Evolutionary conservation across 805 yeast genomes (phyloP).

Genomic region (Starmerella bacillaris): DNA sequence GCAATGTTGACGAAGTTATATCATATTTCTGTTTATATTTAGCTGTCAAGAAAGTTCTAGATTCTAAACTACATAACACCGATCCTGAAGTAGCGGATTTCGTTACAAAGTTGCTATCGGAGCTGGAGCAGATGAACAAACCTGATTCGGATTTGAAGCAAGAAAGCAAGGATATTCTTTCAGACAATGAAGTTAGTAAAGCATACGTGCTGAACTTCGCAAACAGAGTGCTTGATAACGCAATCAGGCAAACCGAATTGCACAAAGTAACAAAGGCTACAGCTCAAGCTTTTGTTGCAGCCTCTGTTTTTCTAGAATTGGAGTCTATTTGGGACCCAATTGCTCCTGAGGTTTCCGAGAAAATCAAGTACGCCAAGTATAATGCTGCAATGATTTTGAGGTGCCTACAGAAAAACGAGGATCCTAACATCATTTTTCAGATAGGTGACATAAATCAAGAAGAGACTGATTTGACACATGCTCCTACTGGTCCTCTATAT

Average conservation of each 20-base stretch:
- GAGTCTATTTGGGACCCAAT: conserved; percentile 25
- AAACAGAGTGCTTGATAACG: conserved; percentile 37
- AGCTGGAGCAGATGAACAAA: conserved; percentile 42
- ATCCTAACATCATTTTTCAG: conserved; percentile 40
- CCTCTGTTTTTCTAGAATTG: conserved; percentile 36
- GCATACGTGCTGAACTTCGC: conserved; percentile 42
- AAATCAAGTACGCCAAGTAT: conserved; percentile 43
- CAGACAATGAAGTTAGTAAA: conserved; percentile 41
- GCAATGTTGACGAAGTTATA: conserved; percentile 41
- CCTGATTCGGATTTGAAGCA: conserved; percentile 25
- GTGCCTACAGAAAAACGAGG: conserved; percentile 31
- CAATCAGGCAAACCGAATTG: conserved; percentile 31
- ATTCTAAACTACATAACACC: conserved; percentile 38
- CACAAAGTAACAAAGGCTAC: conserved; percentile 31
- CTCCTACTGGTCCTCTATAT: too few species aligned
- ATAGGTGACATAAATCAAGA: too few species aligned
- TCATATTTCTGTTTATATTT: conserved; percentile 56
- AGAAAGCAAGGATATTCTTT: conserved; percentile 31
- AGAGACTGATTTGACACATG: too few species aligned
- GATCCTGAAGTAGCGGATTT: conserved; percentile 39
- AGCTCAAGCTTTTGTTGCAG: conserved; percentile 35
- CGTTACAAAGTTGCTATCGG: conserved; percentile 47
- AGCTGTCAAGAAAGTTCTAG: conserved; percentile 56
- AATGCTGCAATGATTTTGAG: conserved; percentile 42
- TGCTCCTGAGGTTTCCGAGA: conserved; percentile 24